These are phyloP conservation scores for Saccharomyces hybrid DNA, from an alignment of 1,139 yeast genomes.

Conservation along the genomic window DNA sequence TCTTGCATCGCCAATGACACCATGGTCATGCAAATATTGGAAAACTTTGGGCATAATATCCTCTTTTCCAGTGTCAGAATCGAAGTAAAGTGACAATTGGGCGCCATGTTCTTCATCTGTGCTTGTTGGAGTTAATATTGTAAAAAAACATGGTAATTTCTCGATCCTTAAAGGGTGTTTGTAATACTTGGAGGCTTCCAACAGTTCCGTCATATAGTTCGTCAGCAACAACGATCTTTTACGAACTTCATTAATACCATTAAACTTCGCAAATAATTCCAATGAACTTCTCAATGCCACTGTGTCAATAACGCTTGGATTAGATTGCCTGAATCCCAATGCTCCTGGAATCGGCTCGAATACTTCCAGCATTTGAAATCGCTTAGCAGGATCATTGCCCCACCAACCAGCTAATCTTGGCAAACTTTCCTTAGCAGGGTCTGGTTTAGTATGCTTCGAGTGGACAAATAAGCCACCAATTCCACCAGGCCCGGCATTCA, in stretches of 20 bases:
- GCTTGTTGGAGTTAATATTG: constrained; percentile 64
- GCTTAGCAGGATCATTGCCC: constrained; percentile 67
- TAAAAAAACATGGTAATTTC: constrained; percentile 34
- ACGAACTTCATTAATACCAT: constrained; percentile 56
- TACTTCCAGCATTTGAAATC: constrained; percentile 74
- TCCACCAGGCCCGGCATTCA: constrained; percentile 90
- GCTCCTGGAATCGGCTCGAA: constrained; percentile 82
- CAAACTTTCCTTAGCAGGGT: constrained; percentile 34
- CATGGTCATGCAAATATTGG: constrained; percentile 41
- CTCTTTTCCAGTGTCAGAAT: constrained; percentile 39
- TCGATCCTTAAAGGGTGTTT: constrained; percentile 29
- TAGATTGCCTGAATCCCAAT: constrained; percentile 82
- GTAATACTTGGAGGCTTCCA: constrained; percentile 42
- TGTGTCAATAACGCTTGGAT: constrained; percentile 80
- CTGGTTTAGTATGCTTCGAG: constrained; percentile 40
- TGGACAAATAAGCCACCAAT: constrained; percentile 79
- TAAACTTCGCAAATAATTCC: constrained; percentile 51
- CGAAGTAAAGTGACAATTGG: constrained; percentile 68
- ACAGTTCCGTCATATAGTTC: constrained; percentile 43
- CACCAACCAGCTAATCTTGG: constrained; percentile 96
- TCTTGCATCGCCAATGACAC: constrained; percentile 80
- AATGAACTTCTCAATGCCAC: constrained; percentile 65
- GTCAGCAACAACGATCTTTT: constrained; percentile 55
- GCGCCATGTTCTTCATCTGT: constrained; percentile 57
- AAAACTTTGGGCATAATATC: constrained; percentile 62